Evolutionary conservation across 164 flowering plant genomes (phyloP).

Genomic region (Annona squamosa): DNA sequence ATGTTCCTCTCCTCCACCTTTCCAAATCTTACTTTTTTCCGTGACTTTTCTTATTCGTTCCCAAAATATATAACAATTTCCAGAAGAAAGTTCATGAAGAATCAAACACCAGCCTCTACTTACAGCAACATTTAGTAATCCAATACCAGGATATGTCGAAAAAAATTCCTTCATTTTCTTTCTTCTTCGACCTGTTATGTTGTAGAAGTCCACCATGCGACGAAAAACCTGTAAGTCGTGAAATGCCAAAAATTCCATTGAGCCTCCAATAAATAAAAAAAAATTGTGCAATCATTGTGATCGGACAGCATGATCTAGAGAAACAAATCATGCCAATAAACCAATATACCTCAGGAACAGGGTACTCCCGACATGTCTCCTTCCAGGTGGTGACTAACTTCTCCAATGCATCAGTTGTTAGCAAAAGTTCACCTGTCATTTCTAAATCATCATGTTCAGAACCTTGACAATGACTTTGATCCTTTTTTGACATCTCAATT

Average conservation of each 20-base stretch:
- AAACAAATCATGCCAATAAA: not conserved
- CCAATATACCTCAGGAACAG: constrained; percentile 44
- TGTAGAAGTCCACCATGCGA: constrained; percentile 23
- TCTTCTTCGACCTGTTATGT: constrained; percentile 5
- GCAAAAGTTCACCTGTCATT: constrained; percentile 16
- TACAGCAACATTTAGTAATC: constrained; percentile 79
- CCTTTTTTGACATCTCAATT: not conserved
- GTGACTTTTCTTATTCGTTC: too few relatives aligned
- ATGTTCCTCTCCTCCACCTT: too few relatives aligned
- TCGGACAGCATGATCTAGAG: not conserved
- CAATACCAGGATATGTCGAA: constrained; percentile 47
- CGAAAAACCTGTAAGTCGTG: constrained; percentile 46
- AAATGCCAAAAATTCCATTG: not conserved
- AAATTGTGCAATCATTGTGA: not conserved
- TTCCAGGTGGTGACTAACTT: constrained; percentile 74
- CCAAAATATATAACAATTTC: too few relatives aligned
- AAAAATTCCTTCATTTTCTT: constrained; percentile 32
- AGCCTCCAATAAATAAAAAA: not conserved
- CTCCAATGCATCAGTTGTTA: constrained; percentile 26
- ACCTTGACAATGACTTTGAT: constrained; percentile 5
- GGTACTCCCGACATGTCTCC: constrained; percentile 52
- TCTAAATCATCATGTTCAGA: not conserved
- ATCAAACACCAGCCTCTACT: constrained; percentile 24
- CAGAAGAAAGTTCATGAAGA: not conserved
- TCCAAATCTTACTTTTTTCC: too few relatives aligned